Evolutionary conservation across 176 grass and related monocot genomes (phyloP), one percentile per base, ranked within the genome.

Genomic region (Rhynchospora pubera): DNA sequence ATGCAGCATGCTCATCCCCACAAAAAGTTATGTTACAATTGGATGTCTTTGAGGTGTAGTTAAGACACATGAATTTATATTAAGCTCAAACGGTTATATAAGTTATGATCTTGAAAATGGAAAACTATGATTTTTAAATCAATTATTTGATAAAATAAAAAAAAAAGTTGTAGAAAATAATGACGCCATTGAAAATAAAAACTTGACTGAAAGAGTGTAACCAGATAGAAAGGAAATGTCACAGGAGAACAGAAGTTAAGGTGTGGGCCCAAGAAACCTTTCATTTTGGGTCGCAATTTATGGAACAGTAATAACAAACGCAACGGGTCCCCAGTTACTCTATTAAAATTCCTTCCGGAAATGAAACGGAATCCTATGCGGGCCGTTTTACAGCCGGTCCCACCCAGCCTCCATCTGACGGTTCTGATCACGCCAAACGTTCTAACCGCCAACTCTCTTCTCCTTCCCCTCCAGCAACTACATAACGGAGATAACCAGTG

Each of bases 311-410:
- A 66, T 66, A 66, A 62, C 22, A 62, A 16, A 62, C 60, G 60
- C 21, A 62, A 65, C 62, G 62, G 62, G 65, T 67, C 65, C 32
- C 65, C 65, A 67, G 19, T 43, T 42, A 43, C 66, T 9, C 66
- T 19, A 45, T 44, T 70, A 21, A 70, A 70, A 44, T 45, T 70
- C 66, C 65, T 45, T 70, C 39, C 39, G 44, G 19, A 72, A 72
- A 72, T 72, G 43, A 72, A 72, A 72, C 44, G 68, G 68, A 11
- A 72, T 72, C 68, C 68, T 72, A 72, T 72, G 68, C 32, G 45
- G 66, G 66, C 66, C 66, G 66, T 70, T 70, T 46, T 32, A 44
- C 2, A 44, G 7, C 3, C 16, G 32, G 66, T 70, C 39, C 39
- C 66, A 70, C 0, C 39, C 66, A 70, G 0, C 2, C 39, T 44